These are phyloP conservation scores for Apophysomyces variabilis DNA, from an alignment of 371 early-diverging fungal species.

Conservation along the genomic window DNA sequence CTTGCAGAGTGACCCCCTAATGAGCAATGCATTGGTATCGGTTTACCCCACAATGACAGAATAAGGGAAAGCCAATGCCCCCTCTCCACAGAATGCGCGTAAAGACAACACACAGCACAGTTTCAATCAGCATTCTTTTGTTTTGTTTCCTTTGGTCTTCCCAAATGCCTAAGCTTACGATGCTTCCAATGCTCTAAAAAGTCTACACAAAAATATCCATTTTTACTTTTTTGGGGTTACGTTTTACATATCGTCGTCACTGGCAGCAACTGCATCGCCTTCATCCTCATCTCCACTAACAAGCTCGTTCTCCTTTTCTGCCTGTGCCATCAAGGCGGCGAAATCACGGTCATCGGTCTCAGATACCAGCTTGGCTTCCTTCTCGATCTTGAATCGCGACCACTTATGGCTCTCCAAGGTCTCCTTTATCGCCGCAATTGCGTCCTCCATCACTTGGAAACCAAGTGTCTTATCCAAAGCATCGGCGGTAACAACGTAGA, in stretches of 20 bases:
- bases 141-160: no score
- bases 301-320: constrained; percentile 94
- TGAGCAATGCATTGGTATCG: no score
- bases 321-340: constrained; percentile 89
- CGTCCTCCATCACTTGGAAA: constrained; percentile 88
- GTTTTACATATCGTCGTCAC: constrained; percentile 57
- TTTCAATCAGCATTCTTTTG: no score
- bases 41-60: no score
- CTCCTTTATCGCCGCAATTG: constrained; percentile 84
- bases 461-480: constrained; percentile 88
- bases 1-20: no score
- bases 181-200: no score
- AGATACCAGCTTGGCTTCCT: constrained; percentile 91
- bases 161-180: no score
- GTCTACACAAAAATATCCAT: constrained; percentile 11
- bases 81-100: no score
- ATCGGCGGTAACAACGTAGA: constrained; percentile 93
- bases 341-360: constrained; percentile 96
- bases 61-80: no score
- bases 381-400: constrained; percentile 70
- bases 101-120: no score
- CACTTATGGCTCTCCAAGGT: constrained; percentile 68
- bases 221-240: constrained; percentile 3
- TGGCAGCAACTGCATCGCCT: constrained; percentile 70
- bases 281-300: constrained; percentile 92